Evolutionary conservation across 192 early-diverging fungal species (phyloP), one percentile per base, ranked within the genome.

Genomic region (Coemansia sp.): DNA sequence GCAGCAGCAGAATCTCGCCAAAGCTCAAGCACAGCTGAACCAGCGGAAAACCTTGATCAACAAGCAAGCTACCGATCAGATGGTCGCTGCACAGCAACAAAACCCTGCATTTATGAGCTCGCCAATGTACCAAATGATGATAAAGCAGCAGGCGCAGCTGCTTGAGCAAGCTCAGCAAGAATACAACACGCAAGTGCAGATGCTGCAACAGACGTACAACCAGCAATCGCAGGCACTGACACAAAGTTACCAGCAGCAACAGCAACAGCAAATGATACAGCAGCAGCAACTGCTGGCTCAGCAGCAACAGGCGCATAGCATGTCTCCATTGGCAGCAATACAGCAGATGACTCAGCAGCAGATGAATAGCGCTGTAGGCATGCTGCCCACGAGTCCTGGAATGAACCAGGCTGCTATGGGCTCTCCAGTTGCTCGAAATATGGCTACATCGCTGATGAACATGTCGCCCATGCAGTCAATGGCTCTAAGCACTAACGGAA

Each of bases 81-180:
- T 63, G 10, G 46, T 51, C 15, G 37, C 51, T 1, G 16, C 56
- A n/a, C 73, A 76, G 59, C 66, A 76, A 47, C 66, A 66, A 23
- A 69, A 76, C 26, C 63, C 62, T 12, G 18, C 28, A 48, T 76
- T 64, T 46, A 51, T 66, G 3, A 60, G 67, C 17, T 76, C 73
- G 20, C 48, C 50, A 2, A 40, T 60, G 50, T 58, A 70, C 42
- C 73, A 76, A 42, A 26, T 52, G 45, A 28, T 76, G 40, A 34
- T 76, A 49, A 58, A 62, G 43, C 66, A 76, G 52, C 67, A 76
- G 62, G 38, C 73, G 5, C 73, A 76, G 51, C 20, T 69, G 40
- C 48, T 69, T 16, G 66, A 76, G 47, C 66, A 68, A 20, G 44
- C 51, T 16, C 73, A 76, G 47, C 55, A 69, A 45, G 51, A 50